Percentiles rank a stretch among this genome's conserved stretches.
These are phyloP conservation scores for Leersia perrieri DNA, from an alignment of 176 grass and related monocot species.

Conservation along the genomic window DNA sequence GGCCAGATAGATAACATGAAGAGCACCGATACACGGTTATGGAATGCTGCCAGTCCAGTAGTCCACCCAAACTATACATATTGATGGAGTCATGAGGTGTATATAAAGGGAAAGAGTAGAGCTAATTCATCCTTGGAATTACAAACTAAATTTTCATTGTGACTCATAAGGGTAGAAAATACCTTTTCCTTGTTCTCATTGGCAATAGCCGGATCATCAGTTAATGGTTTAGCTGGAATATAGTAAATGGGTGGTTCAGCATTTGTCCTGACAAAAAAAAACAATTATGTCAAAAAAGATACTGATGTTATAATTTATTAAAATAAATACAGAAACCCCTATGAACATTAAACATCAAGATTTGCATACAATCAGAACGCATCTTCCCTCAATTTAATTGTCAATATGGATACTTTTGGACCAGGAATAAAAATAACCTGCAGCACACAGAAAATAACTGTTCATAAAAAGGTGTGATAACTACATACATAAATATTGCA, in stretches of 20 bases:
- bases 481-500: not conserved
- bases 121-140: not conserved
- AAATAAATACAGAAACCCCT: conserved; percentile 38
- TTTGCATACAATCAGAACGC: conserved; percentile 72
- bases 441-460: conserved; percentile 45
- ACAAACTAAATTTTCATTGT: conserved; percentile 13
- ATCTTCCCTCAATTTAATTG: conserved; percentile 99
- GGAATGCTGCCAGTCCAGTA: not conserved
- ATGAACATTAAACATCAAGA: conserved; percentile 53
- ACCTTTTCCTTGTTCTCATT: conserved; percentile 80
- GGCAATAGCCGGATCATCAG: conserved; percentile 58
- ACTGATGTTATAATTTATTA: conserved; percentile 17
- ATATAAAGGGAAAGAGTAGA: not conserved
- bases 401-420: conserved; percentile 98
- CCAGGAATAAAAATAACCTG: conserved; percentile 99
- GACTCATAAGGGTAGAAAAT: conserved; percentile 9
- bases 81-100: not conserved
- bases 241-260: conserved; percentile 92
- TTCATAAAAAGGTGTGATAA: conserved; percentile 23
- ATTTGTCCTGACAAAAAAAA: conserved; percentile 88
- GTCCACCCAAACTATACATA: not conserved
- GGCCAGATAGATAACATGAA: not conserved
- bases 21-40: not conserved
- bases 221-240: conserved; percentile 73
- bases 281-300: conserved; percentile 35